Conservation (phyloP, 176 grass and related monocot species). For the Neostapfia colusana region DNA sequence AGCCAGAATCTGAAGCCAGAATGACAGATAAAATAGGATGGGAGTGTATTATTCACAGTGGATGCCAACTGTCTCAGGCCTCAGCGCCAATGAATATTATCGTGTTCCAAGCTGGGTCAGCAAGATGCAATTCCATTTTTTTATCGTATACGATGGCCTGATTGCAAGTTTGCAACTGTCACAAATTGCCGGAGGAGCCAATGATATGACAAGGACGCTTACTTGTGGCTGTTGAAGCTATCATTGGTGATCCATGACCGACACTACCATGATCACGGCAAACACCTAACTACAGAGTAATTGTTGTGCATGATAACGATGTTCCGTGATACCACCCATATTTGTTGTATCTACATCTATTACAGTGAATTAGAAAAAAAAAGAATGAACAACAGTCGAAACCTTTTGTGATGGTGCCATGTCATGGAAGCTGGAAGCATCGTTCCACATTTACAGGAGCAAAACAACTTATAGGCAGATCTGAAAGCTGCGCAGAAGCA, state of each 20-base stretch:
- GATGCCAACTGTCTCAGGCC: not conserved
- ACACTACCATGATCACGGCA: slow-evolving; percentile 29
- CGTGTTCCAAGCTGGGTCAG: not conserved
- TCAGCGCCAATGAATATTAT: not conserved
- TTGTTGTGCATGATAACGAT: not conserved
- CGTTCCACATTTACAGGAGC: slow-evolving; percentile 23
- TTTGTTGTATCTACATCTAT: not conserved
- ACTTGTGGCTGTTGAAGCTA: slow-evolving; percentile 16
- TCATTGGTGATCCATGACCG: slow-evolving; percentile 34
- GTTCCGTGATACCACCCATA: not conserved
- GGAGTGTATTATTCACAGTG: slow-evolving; percentile 1
- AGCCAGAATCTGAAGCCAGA: too few species aligned
- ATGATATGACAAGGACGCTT: slow-evolving; percentile 39
- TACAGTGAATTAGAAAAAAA: not conserved
- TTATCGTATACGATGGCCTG: not conserved
- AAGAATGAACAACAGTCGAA: not conserved
- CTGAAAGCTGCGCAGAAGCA: slow-evolving; percentile 26
- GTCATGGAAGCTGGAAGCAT: not conserved
- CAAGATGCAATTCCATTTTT: slow-evolving; percentile 1
- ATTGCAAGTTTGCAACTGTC: slow-evolving; percentile 27
- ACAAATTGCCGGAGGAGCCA: slow-evolving; percentile 17
- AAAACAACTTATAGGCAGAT: not conserved
- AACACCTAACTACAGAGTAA: slow-evolving; percentile 31
- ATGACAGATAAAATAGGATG: too few species aligned
- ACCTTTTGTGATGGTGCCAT: not conserved